Evolutionary conservation across 176 grass and related monocot genomes (phyloP), one percentile per base, ranked within the genome.

Genomic region (Juncus effusus): DNA sequence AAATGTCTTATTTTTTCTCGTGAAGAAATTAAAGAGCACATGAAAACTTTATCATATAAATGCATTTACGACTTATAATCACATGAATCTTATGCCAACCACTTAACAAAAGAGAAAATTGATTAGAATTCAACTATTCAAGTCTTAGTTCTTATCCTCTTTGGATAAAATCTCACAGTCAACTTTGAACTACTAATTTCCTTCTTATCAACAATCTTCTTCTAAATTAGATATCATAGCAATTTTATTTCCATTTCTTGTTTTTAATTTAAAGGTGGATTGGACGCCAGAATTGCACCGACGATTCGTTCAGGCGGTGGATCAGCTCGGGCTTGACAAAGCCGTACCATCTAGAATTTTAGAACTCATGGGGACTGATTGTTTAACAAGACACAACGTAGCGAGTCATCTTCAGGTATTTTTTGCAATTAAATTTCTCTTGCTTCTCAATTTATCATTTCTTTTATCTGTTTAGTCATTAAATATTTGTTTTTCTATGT

Each of bases 271-370:
- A 42, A 16, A 99, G 94, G 94, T 99, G 68, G 94, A 99, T 73
- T 93, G 94, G 94, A 99, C 94, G 53, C 94, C 94, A 74, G 94
- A 99, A 66, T 74, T 99, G 78, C 94, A 99, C 76, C 88, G 94
- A 44, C 70, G 81, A 68, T 99, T 99, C 74, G 85, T 99, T 54
- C 89, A 93, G 78, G 94, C 85, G 49, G 94, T 99, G 83, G 94
- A 99, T 72, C 85, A 93, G 78, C 89, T 99, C 9, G 94, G 94
- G 28, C 81, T 99, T 11, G 89, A 99, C 76, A 93, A 99, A 62
- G 94, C 94, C 6, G 89, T 99, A 83, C 94, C 94, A 3, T 99
- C 94, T 2, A 76, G 83, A 60, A 99, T 99, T 74, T 74, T 99
- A 19, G 94, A 93, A 73, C 76, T 93, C 56, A 99, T 99, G 94